Evolutionary conservation across 2,329 filamentous ascomycete genomes (phyloP), one percentile per base, ranked within the genome.

Genomic region (Diaporthe velutina): DNA sequence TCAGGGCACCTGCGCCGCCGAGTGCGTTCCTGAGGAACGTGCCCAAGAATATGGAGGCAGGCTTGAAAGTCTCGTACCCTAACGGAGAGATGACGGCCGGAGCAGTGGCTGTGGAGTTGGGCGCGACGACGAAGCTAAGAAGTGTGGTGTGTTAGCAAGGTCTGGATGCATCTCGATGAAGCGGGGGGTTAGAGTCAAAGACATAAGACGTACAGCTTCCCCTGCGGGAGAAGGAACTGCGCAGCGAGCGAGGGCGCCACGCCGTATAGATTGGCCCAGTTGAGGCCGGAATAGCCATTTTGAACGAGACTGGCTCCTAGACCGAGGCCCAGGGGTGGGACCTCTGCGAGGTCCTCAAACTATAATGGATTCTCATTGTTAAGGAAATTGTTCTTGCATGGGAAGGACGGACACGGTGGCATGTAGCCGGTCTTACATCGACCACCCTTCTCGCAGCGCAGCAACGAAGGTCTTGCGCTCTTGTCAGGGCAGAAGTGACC

Each of bases 401-500:
- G 22, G 5, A 30, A 19, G 15, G 1, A 19, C 6, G 28, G 17
- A 13, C 22, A 7, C 17, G 60, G 1, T 30, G 25, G 6, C 2
- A 30, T 30, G 2, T 12, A 19, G 40, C 9, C 54, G 9, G 30
- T 13, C 54, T 57, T 13, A 60, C 55, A 60, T 60, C 55, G 25
- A 38, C 71, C 45, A 35, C 4, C 0, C 0, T 7, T 0, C 7
- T 12, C 0, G 0, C 3, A 0, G 5, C 12, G 19, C 30, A 22
- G 19, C 54, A 57, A 4, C 8, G n/a, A n/a, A n/a, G n/a, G n/a
- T n/a, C 22, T 6, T 40, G 25, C 13, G 60, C 60, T 22, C 8
- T 30, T 42, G 40, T 15, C 17, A 64, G 25, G 19, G 25, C 60
- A 22, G 3, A 8, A 22, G 48, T 5, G 25, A 25, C 60, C 28